phyloP scores from a whole-genome alignment of 2,329 filamentous ascomycete species.

The Fusarium liriodendri region DNA sequence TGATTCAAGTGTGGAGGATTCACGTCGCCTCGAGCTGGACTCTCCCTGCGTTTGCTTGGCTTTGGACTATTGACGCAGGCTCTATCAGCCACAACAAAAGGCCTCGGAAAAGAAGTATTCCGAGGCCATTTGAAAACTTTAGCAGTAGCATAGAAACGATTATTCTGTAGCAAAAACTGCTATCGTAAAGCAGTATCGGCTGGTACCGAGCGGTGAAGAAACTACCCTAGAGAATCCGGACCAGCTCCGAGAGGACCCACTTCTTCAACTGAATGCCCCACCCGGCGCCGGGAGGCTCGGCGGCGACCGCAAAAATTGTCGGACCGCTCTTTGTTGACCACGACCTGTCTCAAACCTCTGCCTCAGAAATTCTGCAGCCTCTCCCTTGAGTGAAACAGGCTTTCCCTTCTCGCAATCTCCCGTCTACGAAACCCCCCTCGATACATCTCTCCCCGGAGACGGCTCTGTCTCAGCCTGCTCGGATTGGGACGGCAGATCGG shows the following conservation, averaged over 20 bases:
- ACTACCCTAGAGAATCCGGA: not conserved
- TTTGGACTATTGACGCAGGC: not conserved
- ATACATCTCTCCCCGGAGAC: not conserved
- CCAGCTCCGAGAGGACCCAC: not conserved
- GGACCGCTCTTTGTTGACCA: not conserved
- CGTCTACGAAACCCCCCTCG: not conserved
- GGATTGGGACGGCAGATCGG: not conserved
- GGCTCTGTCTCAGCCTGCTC: not conserved
- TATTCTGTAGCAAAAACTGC: not conserved
- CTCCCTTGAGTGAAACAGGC: not conserved
- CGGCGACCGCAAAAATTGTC: not conserved
- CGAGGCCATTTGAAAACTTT: not conserved
- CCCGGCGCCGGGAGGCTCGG: not conserved
- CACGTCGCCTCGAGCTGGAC: not conserved
- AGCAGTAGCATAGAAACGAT: not conserved
- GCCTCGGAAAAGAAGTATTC: not conserved
- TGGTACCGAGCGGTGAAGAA: not conserved
- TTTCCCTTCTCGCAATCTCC: not conserved
- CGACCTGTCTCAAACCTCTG: not conserved
- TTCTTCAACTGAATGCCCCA: not conserved
- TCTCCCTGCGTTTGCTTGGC: not conserved
- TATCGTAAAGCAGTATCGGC: not conserved
- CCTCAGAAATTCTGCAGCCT: not conserved
- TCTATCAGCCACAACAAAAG: not conserved
- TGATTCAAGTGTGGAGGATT: not conserved